Percentiles rank a stretch among this genome's conserved stretches.
Conservation (phyloP, 257 asterid species). For the Solanum virginianum region DNA sequence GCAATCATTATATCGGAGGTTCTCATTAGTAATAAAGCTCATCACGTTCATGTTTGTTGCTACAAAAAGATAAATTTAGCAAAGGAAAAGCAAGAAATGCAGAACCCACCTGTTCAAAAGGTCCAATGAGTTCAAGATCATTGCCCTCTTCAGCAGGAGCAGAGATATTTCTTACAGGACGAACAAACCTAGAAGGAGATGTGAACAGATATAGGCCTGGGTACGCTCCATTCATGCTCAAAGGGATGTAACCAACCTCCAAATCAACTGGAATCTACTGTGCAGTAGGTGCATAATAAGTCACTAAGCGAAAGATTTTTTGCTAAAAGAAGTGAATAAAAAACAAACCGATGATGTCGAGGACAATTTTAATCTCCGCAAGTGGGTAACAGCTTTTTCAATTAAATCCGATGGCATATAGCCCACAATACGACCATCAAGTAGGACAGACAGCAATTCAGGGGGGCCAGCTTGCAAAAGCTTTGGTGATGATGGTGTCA, state of each 20-base stretch:
- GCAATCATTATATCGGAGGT: neutral
- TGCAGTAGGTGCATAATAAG: neutral
- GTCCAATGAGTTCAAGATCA: conserved; percentile 79
- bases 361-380: conserved; percentile 73
- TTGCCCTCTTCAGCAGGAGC: conserved; percentile 51
- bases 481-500: conserved; percentile 73
- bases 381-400: conserved; percentile 55
- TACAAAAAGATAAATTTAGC: neutral
- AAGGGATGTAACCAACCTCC: conserved; percentile 92
- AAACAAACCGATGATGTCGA: conserved; percentile 46
- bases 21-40: neutral
- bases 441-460: conserved; percentile 67
- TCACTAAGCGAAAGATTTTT: neutral
- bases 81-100: neutral
- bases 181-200: conserved; percentile 84
- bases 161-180: conserved; percentile 69
- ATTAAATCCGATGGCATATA: conserved; percentile 45
- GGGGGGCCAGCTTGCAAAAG: conserved; percentile 82
- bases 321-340: neutral
- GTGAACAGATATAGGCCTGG: conserved; percentile 83
- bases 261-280: conserved; percentile 86
- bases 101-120: conserved; percentile 68
- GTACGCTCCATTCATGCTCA: conserved; percentile 87
- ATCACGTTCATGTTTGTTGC: neutral
- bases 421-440: conserved; percentile 92